Base-by-base conservation (phyloP, 2,329 filamentous ascomycete species). In the Phoma sp. region DNA sequence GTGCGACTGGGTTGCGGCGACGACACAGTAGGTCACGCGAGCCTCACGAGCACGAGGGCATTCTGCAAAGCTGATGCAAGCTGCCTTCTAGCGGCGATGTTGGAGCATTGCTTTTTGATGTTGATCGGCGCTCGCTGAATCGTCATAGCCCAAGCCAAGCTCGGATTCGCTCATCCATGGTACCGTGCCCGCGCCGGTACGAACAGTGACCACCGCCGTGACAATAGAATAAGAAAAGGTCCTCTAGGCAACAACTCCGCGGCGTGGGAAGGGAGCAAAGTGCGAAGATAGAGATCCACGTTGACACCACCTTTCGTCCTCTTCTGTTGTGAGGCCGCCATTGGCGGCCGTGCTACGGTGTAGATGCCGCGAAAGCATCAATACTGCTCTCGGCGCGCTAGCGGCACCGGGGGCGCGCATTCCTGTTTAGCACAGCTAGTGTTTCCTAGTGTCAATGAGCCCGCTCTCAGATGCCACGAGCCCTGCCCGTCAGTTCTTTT, bases 401-500 rank as follows among this genome's bases (percentile, higher is more conserved):
- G 52, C 52, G 52, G 52, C 41, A 46, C 41, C 51, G 46, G 41
- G 29, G 41, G 41, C 41, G 46, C 47, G 46, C 65, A 68, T 65
- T 65, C 62, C 62, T 65, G 57, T 61, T 59, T 60, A 58, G 59
- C 57, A 53, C 47, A 43, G 51, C 63, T 40, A 65, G 52, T 57
- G 59, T 57, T 67, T 64, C 36, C 37, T 68, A 67, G 65, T 60
- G 54, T 59, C 53, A 61, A 64, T 60, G 56, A 57, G 55, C 59
- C 54, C 55, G 60, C 61, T 57, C 53, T 57, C 55, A 60, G 52
- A 62, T 61, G 62, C 65, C 61, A 57, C 58, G 57, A 62, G 62
- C 55, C 60, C 60, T 61, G 63, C 61, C 60, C 57, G 65, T 61
- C 65, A 60, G 61, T 58, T 61, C 56, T 61, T 63, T 58, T 61